Conservation (phyloP, 345 rosid genomes). For the Gossypium stocksii region DNA sequence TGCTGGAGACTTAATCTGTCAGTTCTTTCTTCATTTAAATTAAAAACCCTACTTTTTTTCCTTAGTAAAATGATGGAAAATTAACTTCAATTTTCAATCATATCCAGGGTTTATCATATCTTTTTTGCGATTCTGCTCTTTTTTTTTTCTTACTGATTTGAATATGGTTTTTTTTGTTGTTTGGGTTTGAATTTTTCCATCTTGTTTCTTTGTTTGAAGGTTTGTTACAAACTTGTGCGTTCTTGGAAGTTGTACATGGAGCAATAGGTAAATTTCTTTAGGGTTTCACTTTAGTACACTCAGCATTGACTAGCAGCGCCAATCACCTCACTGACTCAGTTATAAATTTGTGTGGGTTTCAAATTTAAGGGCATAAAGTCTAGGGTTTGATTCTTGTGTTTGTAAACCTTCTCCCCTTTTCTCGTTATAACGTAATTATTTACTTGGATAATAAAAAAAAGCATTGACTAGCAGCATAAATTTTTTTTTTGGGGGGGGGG, state of each 20-base stretch:
- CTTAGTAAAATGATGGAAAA: neutral
- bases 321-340: too few relatives aligned
- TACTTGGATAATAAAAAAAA: too few relatives aligned
- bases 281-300: neutral
- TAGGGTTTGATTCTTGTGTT: too few relatives aligned
- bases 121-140: neutral
- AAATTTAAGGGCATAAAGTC: too few relatives aligned
- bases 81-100: neutral
- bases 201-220: conserved; percentile 29
- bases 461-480: neutral
- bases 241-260: conserved; percentile 83
- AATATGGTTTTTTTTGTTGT: neutral
- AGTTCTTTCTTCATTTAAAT: conserved; percentile 18
- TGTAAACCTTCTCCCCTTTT: too few relatives aligned
- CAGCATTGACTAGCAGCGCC: neutral
- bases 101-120: neutral
- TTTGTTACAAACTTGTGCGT: conserved; percentile 48
- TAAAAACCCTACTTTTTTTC: neutral
- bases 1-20: conserved; percentile 63
- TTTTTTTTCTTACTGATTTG: neutral
- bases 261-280: conserved; percentile 45
- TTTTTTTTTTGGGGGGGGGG: neutral
- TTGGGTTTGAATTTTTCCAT: neutral
- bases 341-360: too few relatives aligned
- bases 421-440: too few relatives aligned